Evolutionary conservation across 306 rosid species (phyloP).

Genomic region (Quercus ilex): DNA sequence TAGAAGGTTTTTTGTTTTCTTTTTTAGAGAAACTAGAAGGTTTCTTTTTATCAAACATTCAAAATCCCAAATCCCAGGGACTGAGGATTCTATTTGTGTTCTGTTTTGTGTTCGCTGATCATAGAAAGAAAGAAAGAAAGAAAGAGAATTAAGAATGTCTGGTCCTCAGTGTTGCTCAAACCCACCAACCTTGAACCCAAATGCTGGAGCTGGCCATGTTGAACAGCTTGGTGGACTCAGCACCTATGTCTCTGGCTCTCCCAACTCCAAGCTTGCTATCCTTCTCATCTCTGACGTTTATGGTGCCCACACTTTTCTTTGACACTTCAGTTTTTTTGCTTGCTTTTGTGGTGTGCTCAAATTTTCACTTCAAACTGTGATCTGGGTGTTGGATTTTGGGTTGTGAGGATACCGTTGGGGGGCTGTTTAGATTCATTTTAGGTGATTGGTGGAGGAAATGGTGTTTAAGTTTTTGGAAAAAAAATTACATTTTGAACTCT

Average conservation of each 20-base stretch:
- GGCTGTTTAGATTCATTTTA: too few relatives aligned
- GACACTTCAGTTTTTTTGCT: neutral
- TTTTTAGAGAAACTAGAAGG: too few relatives aligned
- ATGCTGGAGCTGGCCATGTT: slow-evolving; percentile 50
- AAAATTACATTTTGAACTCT: too few relatives aligned
- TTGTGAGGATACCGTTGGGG: too few relatives aligned
- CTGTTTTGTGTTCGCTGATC: neutral
- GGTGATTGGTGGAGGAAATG: too few relatives aligned
- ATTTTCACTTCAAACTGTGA: neutral
- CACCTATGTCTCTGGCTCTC: slow-evolving; percentile 49
- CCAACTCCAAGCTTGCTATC: slow-evolving; percentile 52
- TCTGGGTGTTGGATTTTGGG: neutral
- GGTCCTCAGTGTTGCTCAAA: slow-evolving; percentile 64
- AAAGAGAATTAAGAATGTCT: slow-evolving; percentile 34
- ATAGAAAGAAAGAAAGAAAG: too few relatives aligned
- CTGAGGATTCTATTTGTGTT: too few relatives aligned
- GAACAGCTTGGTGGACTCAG: slow-evolving; percentile 41
- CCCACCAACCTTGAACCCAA: slow-evolving; percentile 60
- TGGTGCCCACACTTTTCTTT: slow-evolving; percentile 25
- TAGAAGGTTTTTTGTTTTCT: too few relatives aligned
- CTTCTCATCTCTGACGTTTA: slow-evolving; percentile 52
- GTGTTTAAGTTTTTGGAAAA: too few relatives aligned
- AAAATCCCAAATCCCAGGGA: too few relatives aligned
- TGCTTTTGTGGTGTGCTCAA: neutral
- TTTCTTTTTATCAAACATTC: too few relatives aligned